phyloP scores from a whole-genome alignment of 495 filamentous ascomycete species.

The Hypoxylon lenormandii region DNA sequence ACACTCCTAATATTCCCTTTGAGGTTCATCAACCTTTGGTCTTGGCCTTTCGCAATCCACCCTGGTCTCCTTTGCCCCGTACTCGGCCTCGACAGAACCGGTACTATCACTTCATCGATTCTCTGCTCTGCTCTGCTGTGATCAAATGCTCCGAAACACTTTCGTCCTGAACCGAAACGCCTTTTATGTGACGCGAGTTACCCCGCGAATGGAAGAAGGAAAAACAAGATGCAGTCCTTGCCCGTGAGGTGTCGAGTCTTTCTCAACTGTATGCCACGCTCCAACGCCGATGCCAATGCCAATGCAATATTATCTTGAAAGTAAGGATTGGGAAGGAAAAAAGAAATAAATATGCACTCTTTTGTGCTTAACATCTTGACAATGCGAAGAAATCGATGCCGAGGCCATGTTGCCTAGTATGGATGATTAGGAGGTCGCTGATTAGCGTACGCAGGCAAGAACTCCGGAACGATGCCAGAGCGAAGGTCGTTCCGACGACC shows the following conservation, averaged over 20 bases:
- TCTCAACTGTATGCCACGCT: conserved; percentile 48
- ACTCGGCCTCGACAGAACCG: conserved; percentile 7
- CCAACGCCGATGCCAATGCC: conserved; percentile 48
- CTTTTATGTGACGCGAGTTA: conserved; percentile 44
- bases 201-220: conserved; percentile 11
- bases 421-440: conserved; percentile 39
- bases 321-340: conserved; percentile 24
- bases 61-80: background rate
- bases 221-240: conserved; percentile 32
- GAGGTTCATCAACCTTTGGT: background rate
- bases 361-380: conserved; percentile 25
- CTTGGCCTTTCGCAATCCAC: background rate
- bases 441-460: conserved; percentile 45
- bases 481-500: conserved; percentile 81
- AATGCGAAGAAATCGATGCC: conserved; percentile 9
- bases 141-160: conserved; percentile 11
- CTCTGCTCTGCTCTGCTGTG: conserved; percentile 1
- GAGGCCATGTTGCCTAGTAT: conserved; percentile 30
- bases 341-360: conserved; percentile 10
- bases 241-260: conserved; percentile 45
- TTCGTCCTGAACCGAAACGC: conserved; percentile 42
- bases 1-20: background rate
- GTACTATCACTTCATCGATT: conserved; percentile 1
- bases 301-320: conserved; percentile 41
- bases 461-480: conserved; percentile 85